Evolutionary conservation across 208 protist genomes (phyloP), one percentile per base, ranked within the genome.

Genomic region (Naegleria lovaniensis): DNA sequence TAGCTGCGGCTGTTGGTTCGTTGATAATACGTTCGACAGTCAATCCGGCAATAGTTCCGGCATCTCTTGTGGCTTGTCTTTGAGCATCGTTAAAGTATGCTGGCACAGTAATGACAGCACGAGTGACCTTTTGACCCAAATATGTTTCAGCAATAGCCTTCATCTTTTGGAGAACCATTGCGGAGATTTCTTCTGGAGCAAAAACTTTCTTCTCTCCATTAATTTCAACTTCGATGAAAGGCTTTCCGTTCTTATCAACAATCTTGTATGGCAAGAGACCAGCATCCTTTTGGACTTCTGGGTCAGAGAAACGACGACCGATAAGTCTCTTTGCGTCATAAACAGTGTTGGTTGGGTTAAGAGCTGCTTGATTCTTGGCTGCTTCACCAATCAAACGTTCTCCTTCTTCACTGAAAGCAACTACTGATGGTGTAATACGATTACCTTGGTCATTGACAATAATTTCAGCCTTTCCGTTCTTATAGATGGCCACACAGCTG

Each of bases 381-480:
- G 96, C 97, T 84, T 99, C 98, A 89, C 99, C 98, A 90, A 99
- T 96, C 16, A 99, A 95, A 19, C 97, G 92, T 88, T 99, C 98
- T 33, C 88, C 84, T 36, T 91, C 91, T 88, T 98, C 97, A 88
- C 97, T 98, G 95, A 99, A 99, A 25, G 99, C 98, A 39, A 99
- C 98, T 85, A 96, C 98, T 9, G 98, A 99, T 33, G 99, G 98
- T 22, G 99, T 99, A 43, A 98, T 99, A 90, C 99, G 96, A 94
- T 99, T 99, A 93, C 99, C 99, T 94, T 98, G 97, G 90, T 99
- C 98, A 93, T 99, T 99, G n/a, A 98, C 95, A 85, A 99, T 99
- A 92, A 99, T 99, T 94, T 99, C 97, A 40, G 98, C 97, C 58
- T 96, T 93, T 40, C 95, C 97, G 90, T 97, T 97, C 93, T 96